These are phyloP conservation scores for Fusarium lateritium DNA, from an alignment of 2,329 filamentous ascomycete genomes.

Conservation along the genomic window DNA sequence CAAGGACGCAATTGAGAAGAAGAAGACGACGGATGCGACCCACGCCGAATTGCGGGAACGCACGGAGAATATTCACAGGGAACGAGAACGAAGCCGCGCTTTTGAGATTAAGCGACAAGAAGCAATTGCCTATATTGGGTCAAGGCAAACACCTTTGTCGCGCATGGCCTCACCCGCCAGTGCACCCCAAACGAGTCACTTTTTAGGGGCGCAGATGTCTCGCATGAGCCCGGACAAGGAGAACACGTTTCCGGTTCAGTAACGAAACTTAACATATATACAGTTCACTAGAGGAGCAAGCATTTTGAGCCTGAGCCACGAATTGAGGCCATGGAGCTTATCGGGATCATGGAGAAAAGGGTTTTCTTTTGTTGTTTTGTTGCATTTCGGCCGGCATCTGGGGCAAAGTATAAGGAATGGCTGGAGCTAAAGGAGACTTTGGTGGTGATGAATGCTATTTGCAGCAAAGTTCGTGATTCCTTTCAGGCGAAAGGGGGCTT, in stretches of 20 bases:
- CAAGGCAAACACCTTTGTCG: slow-evolving; percentile 44
- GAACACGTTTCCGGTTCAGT: slow-evolving; percentile 26
- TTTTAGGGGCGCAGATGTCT: slow-evolving; percentile 34
- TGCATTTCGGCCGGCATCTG: slow-evolving; percentile 15
- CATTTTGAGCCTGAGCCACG: slow-evolving; percentile 1
- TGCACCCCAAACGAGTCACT: slow-evolving; percentile 41
- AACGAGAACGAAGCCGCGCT: slow-evolving; percentile 63
- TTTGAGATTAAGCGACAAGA: slow-evolving; percentile 66
- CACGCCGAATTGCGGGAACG: slow-evolving; percentile 62
- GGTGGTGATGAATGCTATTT: slow-evolving; percentile 6
- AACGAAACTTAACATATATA: slow-evolving; percentile 5
- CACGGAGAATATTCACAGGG: slow-evolving; percentile 58
- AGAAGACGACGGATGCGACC: slow-evolving; percentile 60
- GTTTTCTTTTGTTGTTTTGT: slow-evolving; percentile 25
- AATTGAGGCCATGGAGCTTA: slow-evolving; percentile 1
- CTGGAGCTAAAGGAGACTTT: slow-evolving; percentile 5
- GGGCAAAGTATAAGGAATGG: slow-evolving; percentile 7
- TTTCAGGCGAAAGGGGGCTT: slow-evolving; percentile 11
- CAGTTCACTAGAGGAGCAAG: slow-evolving; percentile 4
- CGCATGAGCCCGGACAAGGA: slow-evolving; percentile 47
- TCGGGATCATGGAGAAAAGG: slow-evolving; percentile 18
- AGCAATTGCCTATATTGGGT: slow-evolving; percentile 59
- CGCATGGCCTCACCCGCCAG: slow-evolving; percentile 53
- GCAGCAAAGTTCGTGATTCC: slow-evolving; percentile 8
- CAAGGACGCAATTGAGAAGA: slow-evolving; percentile 57